Evolutionary conservation across 2,329 filamentous ascomycete genomes (phyloP), one percentile per base, ranked within the genome.

Genomic region (Cercospora sp.): DNA sequence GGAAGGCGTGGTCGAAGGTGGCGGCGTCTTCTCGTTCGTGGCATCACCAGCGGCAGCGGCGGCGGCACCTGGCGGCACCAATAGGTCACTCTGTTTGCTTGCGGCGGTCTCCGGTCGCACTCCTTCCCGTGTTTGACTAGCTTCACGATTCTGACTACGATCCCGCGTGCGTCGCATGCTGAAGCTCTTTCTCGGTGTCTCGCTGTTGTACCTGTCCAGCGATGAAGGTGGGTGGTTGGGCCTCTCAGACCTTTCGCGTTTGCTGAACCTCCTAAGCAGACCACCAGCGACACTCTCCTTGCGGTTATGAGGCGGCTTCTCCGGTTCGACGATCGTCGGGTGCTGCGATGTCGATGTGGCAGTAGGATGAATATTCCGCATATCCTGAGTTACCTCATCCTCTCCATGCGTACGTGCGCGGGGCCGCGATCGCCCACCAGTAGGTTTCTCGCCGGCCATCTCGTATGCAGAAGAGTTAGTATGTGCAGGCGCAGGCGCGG

Each of bases 361-460:
- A 51, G 85, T 79, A 30, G 87, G 75, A 71, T 89, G 88, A 21
- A 90, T 80, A 72, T 89, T 88, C 79, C 92, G 90, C 77, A 91
- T 82, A 7, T 86, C 85, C 60, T 97, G 92, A 0, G 89, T 86
- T 10, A 92, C 86, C 67, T 99, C 95, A 70, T 98, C 94, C 79
- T 98, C 95, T 16, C 94, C 95, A 76, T 98, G 94, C 0, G 95
- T 98, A 72, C 95, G 87, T 40, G 95, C 93, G 60, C 95, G 87
- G 7, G 94, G 93, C 61, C 95, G 87, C 37, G 92, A 90, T 68
- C 94, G 86, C 55, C 92, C 92, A 53, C 93, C 92, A 0, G 92
- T 95, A 10, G 92, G 90, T 77, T 90, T 94, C 80, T 97, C 93
- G 18, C 94, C 94, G 0, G 92, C 89, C 86, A 97, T 90, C 78